These are phyloP conservation scores for Acer saccharum DNA, from an alignment of 345 rosid species.

Conservation along the genomic window DNA sequence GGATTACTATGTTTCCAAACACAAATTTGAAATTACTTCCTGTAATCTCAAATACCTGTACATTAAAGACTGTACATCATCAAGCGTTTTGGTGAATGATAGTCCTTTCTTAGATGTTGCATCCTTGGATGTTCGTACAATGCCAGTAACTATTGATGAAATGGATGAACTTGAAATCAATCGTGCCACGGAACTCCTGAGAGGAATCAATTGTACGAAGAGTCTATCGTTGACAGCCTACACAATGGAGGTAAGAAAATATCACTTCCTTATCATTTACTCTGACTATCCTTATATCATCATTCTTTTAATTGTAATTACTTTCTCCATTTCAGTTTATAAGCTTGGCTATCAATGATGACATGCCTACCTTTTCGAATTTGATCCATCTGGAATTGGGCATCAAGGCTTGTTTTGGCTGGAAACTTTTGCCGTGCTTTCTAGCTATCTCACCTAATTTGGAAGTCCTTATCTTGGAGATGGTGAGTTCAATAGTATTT, in stretches of 20 bases:
- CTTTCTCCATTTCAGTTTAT: background rate
- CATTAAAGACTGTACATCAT: background rate
- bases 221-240: background rate
- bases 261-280: background rate
- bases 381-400: background rate
- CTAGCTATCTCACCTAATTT: conserved; percentile 3
- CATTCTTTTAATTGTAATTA: background rate
- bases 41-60: background rate
- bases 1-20: background rate
- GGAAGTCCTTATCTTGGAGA: background rate
- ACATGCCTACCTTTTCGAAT: conserved; percentile 6
- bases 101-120: background rate
- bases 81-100: background rate
- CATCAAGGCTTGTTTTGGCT: background rate
- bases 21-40: background rate
- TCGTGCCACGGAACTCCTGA: background rate
- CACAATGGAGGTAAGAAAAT: background rate
- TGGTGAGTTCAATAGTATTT: background rate
- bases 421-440: background rate
- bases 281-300: background rate
- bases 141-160: no score
- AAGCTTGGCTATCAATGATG: background rate
- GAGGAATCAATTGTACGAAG: background rate
- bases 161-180: background rate
- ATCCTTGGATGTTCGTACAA: background rate